phyloP scores from a whole-genome alignment of 306 rosid genomes.

The Sechiopsis laciniata region DNA sequence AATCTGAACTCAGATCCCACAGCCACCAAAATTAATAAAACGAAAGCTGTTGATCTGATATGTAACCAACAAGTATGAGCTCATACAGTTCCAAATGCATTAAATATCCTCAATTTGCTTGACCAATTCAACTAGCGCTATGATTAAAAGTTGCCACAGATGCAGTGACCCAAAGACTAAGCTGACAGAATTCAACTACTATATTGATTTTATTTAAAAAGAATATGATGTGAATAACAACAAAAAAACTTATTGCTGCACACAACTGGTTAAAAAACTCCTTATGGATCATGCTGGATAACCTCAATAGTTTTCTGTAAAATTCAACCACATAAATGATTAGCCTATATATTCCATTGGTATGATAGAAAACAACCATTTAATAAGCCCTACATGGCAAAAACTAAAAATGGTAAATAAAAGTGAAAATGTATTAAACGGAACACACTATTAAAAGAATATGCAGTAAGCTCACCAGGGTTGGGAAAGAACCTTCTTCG shows the following conservation, averaged over 20 bases:
- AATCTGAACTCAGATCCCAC: slow-evolving; percentile 10
- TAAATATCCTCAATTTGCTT: not conserved
- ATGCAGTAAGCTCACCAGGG: slow-evolving; percentile 47
- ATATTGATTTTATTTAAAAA: not conserved
- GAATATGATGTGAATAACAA: not conserved
- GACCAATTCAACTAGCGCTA: not conserved
- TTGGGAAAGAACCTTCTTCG: slow-evolving; percentile 73
- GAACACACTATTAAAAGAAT: slow-evolving; percentile 5
- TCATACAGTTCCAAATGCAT: not conserved
- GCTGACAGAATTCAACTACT: not conserved
- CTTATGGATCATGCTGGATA: not conserved
- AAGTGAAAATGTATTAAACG: not conserved
- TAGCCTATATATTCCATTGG: not conserved
- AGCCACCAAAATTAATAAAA: not conserved
- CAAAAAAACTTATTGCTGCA: not conserved
- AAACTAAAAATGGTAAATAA: not conserved
- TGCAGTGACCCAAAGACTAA: not conserved
- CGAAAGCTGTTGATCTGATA: not conserved
- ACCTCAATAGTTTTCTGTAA: not conserved
- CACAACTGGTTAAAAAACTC: not conserved
- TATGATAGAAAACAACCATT: not conserved
- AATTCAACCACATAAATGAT: not conserved
- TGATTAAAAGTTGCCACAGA: not conserved
- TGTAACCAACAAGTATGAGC: not conserved
- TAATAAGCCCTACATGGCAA: not conserved